Conservation (phyloP, 2,329 filamentous ascomycete species). For the Phialocephala sp. region DNA sequence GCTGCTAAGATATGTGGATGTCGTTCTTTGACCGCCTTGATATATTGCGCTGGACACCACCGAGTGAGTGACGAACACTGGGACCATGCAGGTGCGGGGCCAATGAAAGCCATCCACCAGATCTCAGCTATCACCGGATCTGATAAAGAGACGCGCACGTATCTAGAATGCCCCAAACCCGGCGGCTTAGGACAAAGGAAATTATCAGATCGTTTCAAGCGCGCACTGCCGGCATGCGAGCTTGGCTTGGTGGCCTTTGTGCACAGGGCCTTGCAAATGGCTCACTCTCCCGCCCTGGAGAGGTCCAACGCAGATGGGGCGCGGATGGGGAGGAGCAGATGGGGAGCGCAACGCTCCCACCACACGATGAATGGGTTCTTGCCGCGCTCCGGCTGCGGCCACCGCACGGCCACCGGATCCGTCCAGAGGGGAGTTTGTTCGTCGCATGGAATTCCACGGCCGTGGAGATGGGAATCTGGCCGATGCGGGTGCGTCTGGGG, state of each 20-base stretch:
- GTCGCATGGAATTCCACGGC: neutral
- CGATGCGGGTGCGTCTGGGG: neutral
- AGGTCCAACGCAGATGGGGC: neutral
- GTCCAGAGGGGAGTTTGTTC: neutral
- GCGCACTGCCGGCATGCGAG: neutral
- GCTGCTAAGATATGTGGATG: too few species aligned
- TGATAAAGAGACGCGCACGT: too few species aligned
- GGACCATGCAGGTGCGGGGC: too few species aligned
- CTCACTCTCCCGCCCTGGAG: neutral
- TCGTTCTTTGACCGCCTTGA: too few species aligned
- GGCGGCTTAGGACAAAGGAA: neutral
- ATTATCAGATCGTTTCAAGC: conserved; percentile 8
- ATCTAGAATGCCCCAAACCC: conserved; percentile 2
- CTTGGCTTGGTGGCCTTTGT: conserved; percentile 11
- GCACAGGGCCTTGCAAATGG: neutral
- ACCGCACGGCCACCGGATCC: neutral
- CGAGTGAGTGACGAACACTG: too few species aligned
- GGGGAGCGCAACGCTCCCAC: neutral
- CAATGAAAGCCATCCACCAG: neutral
- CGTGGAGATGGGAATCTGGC: conserved; percentile 11
- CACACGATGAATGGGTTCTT: too few species aligned
- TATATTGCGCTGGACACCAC: too few species aligned
- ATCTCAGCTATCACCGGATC: neutral
- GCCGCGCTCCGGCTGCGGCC: neutral
- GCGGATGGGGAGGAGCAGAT: too few species aligned